Evolutionary conservation across 2,329 filamentous ascomycete genomes (phyloP), one percentile per base, ranked within the genome.

Genomic region (Thyridium curvatum): DNA sequence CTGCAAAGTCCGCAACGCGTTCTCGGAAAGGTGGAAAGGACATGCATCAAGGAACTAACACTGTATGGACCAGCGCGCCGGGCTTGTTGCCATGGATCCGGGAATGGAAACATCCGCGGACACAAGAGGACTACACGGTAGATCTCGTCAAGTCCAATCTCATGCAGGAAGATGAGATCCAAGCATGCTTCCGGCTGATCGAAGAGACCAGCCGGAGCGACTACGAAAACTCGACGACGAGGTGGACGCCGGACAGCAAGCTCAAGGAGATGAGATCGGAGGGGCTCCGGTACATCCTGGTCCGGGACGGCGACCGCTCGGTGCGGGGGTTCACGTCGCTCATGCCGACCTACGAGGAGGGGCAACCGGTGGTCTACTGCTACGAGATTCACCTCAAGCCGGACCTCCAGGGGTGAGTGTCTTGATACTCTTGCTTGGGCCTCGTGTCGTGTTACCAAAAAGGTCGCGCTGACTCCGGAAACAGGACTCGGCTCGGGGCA

Each of bases 321-420:
- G 47, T 82, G 8, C 55, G 60, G 14, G 79, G 69, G 4, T 84
- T 86, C 50, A 68, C 73, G 2, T 84, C 79, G n/a, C 65, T 86
- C 51, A 82, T 85, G 80, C 72, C 83, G n/a, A 83, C 79, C 2
- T 75, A 75, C 50, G 83, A 87, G 52, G 77, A 81, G 44, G 70
- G 71, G 2, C 62, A 77, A 42, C 68, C 79, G 0, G 84, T 89
- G 3, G 54, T 88, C 15, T 91, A 89, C 58, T 82, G 85, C 56
- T 91, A 89, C 55, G 85, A 91, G 60, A 77, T 91, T 29, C 85
- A 91, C 52, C 69, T 90, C 3, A 59, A 66, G 30, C 60, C 68
- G 2, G 59, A 65, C 2, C 55, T 84, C 4, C 73, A 76, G 47
- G 71, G 80, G 63, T 77, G 56, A 45, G 62, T 60, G 10, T 16